These are phyloP conservation scores for slime mould (Dictyostelium discoideum) DNA, from an alignment of 78 protist genomes.

Conservation along the genomic window DNA sequence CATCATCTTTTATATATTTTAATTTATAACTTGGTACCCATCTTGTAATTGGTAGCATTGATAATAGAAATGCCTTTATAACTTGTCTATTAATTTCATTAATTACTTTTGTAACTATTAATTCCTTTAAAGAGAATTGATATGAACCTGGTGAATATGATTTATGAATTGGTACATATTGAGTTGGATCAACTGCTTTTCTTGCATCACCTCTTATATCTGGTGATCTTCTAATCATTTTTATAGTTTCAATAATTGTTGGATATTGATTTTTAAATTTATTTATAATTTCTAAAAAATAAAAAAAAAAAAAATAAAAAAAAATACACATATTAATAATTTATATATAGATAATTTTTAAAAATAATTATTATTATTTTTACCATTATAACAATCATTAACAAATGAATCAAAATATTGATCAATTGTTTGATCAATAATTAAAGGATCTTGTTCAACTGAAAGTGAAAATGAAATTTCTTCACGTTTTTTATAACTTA, in stretches of 20 bases:
- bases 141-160: neutral
- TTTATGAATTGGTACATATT: slow-evolving; percentile 21
- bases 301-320: neutral
- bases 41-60: neutral
- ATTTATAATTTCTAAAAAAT: neutral
- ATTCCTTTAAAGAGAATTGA: neutral
- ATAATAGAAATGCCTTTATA: neutral
- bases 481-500: slow-evolving; percentile 10
- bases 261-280: neutral
- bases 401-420: slow-evolving; percentile 2
- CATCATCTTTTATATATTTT: slow-evolving; percentile 73
- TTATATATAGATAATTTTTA: neutral
- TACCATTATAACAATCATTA: slow-evolving; percentile 19
- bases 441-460: slow-evolving; percentile 22
- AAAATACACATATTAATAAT: neutral
- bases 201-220: neutral
- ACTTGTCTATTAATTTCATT: neutral
- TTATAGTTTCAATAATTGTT: neutral
- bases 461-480: slow-evolving; percentile 25
- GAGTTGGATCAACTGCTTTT: neutral
- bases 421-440: slow-evolving; percentile 1
- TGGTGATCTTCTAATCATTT: slow-evolving; percentile 5
- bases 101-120: neutral
- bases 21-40: slow-evolving; percentile 36
- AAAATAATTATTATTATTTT: neutral